Evolutionary conservation across 2,329 filamentous ascomycete species (phyloP).

Genomic region (Monosporascus sp.): DNA sequence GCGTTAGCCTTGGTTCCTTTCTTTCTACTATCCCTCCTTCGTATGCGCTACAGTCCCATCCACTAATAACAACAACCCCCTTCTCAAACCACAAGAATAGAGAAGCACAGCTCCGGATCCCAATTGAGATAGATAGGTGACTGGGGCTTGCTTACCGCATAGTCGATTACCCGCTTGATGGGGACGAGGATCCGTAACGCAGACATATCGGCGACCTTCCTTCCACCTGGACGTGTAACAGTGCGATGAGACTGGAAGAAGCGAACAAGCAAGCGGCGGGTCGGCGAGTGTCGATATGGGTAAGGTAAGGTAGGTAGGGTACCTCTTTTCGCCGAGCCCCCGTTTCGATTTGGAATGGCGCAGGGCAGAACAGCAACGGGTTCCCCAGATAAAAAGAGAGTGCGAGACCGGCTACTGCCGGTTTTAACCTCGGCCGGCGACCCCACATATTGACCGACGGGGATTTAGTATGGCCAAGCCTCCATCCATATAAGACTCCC

Average conservation of each 20-base stretch:
- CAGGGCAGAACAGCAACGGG: slow-evolving; percentile 7
- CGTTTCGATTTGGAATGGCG: slow-evolving; percentile 18
- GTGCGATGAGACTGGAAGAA: background rate
- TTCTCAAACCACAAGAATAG: too few relatives aligned
- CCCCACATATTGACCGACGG: slow-evolving; percentile 12
- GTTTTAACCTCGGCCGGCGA: slow-evolving; percentile 11
- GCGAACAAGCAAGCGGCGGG: background rate
- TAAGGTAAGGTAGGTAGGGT: slow-evolving; percentile 4
- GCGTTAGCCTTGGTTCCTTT: slow-evolving; percentile 1
- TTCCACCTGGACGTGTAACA: too few relatives aligned
- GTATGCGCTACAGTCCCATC: background rate
- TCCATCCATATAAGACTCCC: background rate
- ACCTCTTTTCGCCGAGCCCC: slow-evolving; percentile 2
- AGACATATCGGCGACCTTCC: slow-evolving; percentile 39
- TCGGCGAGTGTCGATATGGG: slow-evolving; percentile 2
- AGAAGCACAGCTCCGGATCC: too few relatives aligned
- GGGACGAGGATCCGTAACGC: slow-evolving; percentile 71
- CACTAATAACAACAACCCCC: too few relatives aligned
- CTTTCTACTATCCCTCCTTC: background rate
- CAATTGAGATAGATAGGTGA: too few relatives aligned
- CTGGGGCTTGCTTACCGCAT: slow-evolving; percentile 54
- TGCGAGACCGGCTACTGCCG: slow-evolving; percentile 27
- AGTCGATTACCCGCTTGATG: slow-evolving; percentile 81
- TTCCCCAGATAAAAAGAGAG: slow-evolving; percentile 14
- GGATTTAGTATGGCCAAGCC: background rate